A percentile compares a stretch with the other conserved stretches of the same genome.
phyloP scores from a whole-genome alignment of 352 stramenopile species.

The Phytophthora cactorum region DNA sequence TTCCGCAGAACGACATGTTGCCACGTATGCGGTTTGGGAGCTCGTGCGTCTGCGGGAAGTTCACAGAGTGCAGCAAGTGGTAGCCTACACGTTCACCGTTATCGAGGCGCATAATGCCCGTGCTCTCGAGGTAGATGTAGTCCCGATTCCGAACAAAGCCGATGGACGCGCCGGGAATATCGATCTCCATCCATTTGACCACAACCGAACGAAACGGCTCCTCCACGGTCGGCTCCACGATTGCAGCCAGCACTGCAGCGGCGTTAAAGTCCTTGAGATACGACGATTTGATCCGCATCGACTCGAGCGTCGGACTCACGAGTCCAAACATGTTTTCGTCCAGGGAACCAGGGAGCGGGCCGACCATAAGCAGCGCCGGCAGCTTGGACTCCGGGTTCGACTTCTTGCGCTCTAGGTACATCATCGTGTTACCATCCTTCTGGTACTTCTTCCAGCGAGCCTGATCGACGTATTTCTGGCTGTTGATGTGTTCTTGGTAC shows the following conservation, averaged over 20 bases:
- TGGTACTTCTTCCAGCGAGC: slow-evolving; percentile 28
- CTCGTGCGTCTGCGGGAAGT: slow-evolving; percentile 34
- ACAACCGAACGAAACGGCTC: slow-evolving; percentile 48
- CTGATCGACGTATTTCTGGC: slow-evolving; percentile 27
- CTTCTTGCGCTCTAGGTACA: slow-evolving; percentile 32
- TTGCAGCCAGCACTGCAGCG: slow-evolving; percentile 48
- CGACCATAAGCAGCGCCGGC: slow-evolving; percentile 35
- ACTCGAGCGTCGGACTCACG: slow-evolving; percentile 38
- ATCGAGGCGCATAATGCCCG: slow-evolving; percentile 25
- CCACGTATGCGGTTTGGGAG: slow-evolving; percentile 35
- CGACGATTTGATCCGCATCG: slow-evolving; percentile 41
- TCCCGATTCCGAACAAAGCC: slow-evolving; percentile 35
- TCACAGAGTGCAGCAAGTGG: slow-evolving; percentile 36
- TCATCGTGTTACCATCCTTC: slow-evolving; percentile 22
- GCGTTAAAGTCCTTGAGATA: slow-evolving; percentile 40
- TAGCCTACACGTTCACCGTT: slow-evolving; percentile 34
- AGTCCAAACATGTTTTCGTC: slow-evolving; percentile 53
- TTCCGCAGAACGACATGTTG: slow-evolving; percentile 50
- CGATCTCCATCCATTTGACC: slow-evolving; percentile 50
- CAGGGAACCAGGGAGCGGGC: slow-evolving; percentile 33
- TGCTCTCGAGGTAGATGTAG: slow-evolving; percentile 35
- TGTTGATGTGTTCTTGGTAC: slow-evolving; percentile 33
- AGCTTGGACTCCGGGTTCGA: slow-evolving; percentile 29
- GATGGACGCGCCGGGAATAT: slow-evolving; percentile 22
- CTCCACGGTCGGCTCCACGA: slow-evolving; percentile 49